Percentiles rank a stretch among this genome's conserved stretches.
These are phyloP conservation scores for Venturia aucupariae DNA, from an alignment of 2,329 filamentous ascomycete species.

Conservation along the genomic window DNA sequence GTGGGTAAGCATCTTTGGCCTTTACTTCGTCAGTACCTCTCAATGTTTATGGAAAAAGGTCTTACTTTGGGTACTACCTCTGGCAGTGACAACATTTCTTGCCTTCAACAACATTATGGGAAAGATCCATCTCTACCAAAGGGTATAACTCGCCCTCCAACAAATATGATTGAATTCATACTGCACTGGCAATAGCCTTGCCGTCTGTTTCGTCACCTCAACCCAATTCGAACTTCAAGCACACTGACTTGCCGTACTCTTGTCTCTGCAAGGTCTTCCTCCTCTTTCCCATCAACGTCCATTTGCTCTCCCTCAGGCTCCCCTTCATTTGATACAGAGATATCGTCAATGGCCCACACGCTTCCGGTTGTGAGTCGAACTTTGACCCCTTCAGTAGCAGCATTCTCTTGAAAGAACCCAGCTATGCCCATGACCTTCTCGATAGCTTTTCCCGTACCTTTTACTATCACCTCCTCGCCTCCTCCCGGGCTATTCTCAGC, in stretches of 20 bases:
- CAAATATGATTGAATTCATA: neutral
- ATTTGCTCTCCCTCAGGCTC: neutral
- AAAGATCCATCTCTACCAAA: neutral
- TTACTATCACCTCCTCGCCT: conserved; percentile 12
- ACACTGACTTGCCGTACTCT: conserved; percentile 12
- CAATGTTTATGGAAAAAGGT: neutral
- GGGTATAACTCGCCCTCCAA: neutral
- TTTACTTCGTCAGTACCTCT: neutral
- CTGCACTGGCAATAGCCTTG: neutral
- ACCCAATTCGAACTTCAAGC: conserved; percentile 8
- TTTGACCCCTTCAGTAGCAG: neutral
- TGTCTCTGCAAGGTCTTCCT: conserved; percentile 14
- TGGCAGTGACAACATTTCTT: neutral
- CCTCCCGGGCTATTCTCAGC: neutral
- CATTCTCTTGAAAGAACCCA: conserved; percentile 11
- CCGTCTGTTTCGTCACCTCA: neutral
- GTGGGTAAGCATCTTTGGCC: neutral
- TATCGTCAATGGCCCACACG: conserved; percentile 13
- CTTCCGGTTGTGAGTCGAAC: conserved; percentile 12
- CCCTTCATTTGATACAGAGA: neutral
- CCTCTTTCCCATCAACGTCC: neutral
- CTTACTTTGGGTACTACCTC: neutral
- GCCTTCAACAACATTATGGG: neutral
- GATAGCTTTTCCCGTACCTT: conserved; percentile 10
- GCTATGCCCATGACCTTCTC: conserved; percentile 14